Conservation (phyloP, 2,329 filamentous ascomycete species). For the Colletotrichum sp. region DNA sequence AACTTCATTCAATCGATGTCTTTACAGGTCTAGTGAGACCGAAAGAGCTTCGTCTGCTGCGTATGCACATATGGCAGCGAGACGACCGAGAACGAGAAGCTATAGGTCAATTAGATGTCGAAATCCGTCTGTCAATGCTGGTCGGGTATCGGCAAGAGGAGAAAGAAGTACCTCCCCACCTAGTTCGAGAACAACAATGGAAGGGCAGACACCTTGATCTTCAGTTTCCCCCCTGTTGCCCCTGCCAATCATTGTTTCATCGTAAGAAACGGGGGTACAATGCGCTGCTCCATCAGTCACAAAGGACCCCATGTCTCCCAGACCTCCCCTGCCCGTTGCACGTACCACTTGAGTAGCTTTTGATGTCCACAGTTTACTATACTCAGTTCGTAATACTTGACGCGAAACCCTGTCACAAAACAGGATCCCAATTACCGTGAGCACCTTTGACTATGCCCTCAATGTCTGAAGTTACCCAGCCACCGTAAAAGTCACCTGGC, state of each 20-base stretch:
- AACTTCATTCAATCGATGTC: background rate
- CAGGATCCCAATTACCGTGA: slow-evolving; percentile 42
- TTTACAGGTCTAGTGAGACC: background rate
- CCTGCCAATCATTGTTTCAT: background rate
- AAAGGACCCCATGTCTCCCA: background rate
- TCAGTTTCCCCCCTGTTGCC: background rate
- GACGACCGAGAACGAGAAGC: background rate
- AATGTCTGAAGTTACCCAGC: slow-evolving; percentile 66
- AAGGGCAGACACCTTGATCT: background rate
- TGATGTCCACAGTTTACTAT: background rate
- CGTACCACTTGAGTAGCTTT: background rate
- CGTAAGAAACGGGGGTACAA: background rate
- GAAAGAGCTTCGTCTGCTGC: background rate
- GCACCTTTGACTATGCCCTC: slow-evolving; percentile 53
- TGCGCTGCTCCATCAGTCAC: background rate
- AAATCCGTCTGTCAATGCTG: background rate
- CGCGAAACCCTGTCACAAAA: slow-evolving; percentile 25
- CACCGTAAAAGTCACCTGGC: slow-evolving; percentile 67
- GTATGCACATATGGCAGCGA: background rate
- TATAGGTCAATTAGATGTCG: background rate
- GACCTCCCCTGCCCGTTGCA: background rate
- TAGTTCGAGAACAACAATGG: background rate
- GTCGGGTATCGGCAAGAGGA: background rate
- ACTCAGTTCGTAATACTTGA: background rate
- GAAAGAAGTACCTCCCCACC: background rate